These are phyloP conservation scores for Bruguiera hainesii DNA, from an alignment of 441 rosid species.

Conservation along the genomic window DNA sequence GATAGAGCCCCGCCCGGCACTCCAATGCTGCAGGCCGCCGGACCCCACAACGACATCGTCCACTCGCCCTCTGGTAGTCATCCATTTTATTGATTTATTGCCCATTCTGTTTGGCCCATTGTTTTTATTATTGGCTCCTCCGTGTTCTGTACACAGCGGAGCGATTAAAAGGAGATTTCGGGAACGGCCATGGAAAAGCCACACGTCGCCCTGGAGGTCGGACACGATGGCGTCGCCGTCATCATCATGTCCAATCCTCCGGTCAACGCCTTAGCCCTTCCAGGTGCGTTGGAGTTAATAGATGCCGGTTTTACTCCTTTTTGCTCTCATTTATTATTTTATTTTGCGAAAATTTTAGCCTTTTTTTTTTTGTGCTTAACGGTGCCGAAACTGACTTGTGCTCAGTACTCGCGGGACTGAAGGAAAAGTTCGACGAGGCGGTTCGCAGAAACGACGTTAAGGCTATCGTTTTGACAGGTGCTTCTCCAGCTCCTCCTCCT, in stretches of 20 bases:
- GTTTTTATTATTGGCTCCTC: too few relatives aligned
- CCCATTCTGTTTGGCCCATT: too few relatives aligned
- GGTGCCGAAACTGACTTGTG: constrained; percentile 7
- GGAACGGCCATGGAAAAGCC: constrained; percentile 42
- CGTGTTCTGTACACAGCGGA: too few relatives aligned
- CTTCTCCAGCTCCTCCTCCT: not conserved
- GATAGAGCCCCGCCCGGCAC: too few relatives aligned
- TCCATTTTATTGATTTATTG: too few relatives aligned
- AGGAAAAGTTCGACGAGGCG: constrained; percentile 68
- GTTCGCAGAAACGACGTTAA: constrained; percentile 63
- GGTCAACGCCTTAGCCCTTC: constrained; percentile 77
- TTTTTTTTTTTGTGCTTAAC: not conserved
- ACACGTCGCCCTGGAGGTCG: constrained; percentile 66
- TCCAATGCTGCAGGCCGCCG: too few relatives aligned
- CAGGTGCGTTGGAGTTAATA: constrained; percentile 32
- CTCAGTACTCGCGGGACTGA: constrained; percentile 66
- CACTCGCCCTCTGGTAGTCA: too few relatives aligned
- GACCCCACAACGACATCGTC: too few relatives aligned
- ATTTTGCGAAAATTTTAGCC: not conserved
- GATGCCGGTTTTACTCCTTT: not conserved
- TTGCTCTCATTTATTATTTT: not conserved
- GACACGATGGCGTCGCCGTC: constrained; percentile 90
- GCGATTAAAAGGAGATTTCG: too few relatives aligned
- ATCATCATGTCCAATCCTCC: constrained; percentile 85
- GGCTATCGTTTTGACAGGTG: constrained; percentile 87